Evolutionary conservation across 2,329 filamentous ascomycete genomes (phyloP).

Genomic region (Chaetomium strumarium): DNA sequence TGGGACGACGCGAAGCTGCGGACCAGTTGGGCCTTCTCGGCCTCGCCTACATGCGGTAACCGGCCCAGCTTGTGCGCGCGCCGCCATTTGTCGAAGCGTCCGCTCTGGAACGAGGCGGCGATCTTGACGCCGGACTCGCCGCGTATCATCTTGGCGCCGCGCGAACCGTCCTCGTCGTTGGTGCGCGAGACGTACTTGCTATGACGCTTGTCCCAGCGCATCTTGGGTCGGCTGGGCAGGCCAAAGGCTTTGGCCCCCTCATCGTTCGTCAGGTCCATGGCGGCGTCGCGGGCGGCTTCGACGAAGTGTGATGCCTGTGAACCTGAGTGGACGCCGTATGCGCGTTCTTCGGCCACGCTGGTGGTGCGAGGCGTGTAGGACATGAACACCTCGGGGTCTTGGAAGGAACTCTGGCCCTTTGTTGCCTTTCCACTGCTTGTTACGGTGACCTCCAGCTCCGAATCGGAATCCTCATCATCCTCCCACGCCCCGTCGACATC

Average conservation of each 20-base stretch:
- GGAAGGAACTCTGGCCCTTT: constrained; percentile 59
- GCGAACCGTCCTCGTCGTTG: constrained; percentile 92
- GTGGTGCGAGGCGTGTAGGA: constrained; percentile 79
- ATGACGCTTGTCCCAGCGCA: constrained; percentile 96
- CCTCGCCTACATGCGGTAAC: constrained; percentile 76
- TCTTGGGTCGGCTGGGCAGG: constrained; percentile 63
- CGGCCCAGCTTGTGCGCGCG: constrained; percentile 75
- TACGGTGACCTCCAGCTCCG: constrained; percentile 65
- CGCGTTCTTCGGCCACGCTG: constrained; percentile 82
- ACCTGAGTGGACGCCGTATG: constrained; percentile 86
- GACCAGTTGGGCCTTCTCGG: constrained; percentile 49
- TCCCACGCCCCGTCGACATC: constrained; percentile 33
- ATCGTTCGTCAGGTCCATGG: constrained; percentile 91
- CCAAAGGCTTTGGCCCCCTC: constrained; percentile 76
- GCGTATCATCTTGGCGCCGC: constrained; percentile 63
- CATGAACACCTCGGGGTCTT: constrained; percentile 92
- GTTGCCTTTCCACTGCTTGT: constrained; percentile 50
- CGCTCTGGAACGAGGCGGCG: constrained; percentile 85
- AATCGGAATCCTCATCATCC: constrained; percentile 41
- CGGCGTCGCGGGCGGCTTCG: constrained; percentile 75
- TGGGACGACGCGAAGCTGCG: constrained; percentile 23
- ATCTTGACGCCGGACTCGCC: constrained; percentile 96
- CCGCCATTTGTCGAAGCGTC: constrained; percentile 89
- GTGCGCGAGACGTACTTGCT: constrained; percentile 89
- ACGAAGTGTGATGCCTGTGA: constrained; percentile 71